Conservation (phyloP, 352 stramenopile species). For the Phytophthora podocarpi region DNA sequence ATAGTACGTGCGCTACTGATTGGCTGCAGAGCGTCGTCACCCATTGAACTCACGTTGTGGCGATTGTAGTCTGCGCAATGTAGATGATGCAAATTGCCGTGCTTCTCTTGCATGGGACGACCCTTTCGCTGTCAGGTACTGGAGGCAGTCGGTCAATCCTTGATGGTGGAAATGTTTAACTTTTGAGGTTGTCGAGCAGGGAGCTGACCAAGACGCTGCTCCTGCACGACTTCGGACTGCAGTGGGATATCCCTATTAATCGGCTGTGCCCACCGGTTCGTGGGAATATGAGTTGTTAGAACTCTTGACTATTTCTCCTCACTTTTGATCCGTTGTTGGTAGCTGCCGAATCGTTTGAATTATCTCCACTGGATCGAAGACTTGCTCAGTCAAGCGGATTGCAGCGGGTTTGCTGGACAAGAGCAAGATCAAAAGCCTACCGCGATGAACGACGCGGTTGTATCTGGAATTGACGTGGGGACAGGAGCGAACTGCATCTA, state of each 20-base stretch:
- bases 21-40: conserved; percentile 1
- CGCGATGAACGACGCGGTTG: neutral
- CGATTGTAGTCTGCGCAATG: conserved; percentile 56
- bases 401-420: conserved; percentile 31
- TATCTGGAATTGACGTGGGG: conserved; percentile 94
- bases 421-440: conserved; percentile 7
- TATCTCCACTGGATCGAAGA: conserved; percentile 97
- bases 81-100: conserved; percentile 60
- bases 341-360: conserved; percentile 92
- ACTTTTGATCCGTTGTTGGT: conserved; percentile 3
- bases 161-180: neutral
- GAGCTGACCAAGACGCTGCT: conserved; percentile 94
- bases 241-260: conserved; percentile 92
- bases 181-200: conserved; percentile 41
- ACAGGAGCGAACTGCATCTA: conserved; percentile 97
- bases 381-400: conserved; percentile 65
- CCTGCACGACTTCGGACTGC: conserved; percentile 88
- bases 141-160: neutral
- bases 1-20: conserved; percentile 51
- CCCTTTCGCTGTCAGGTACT: conserved; percentile 72
- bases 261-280: conserved; percentile 94
- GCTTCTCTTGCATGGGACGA: conserved; percentile 77
- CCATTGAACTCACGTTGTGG: neutral
- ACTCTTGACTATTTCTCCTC: neutral
- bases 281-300: neutral